A percentile compares a stretch with the other conserved stretches of the same genome.
Evolutionary conservation across 495 filamentous ascomycete species (phyloP).

Genomic region (Tuber melanosporum): DNA sequence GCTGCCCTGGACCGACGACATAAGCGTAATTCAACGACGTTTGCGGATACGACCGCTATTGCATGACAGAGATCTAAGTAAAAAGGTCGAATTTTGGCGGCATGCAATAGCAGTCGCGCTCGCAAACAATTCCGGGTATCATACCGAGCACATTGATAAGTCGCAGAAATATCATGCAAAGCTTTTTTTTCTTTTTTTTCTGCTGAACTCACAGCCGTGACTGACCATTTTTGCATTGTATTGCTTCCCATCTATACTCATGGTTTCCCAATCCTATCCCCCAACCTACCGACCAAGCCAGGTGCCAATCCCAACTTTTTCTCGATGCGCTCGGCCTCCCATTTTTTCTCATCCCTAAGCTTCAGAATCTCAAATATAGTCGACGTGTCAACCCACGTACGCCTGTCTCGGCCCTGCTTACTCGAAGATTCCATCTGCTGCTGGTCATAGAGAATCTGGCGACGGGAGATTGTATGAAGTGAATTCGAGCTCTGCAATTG

Average conservation of each 20-base stretch:
- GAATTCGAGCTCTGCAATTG: conserved; percentile 25
- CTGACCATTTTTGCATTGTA: neutral
- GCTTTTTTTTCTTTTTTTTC: neutral
- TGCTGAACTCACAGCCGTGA: neutral
- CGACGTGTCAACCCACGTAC: conserved; percentile 24
- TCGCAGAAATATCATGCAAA: neutral
- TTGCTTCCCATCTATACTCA: conserved; percentile 10
- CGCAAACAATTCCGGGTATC: neutral
- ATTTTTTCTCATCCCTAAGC: conserved; percentile 26
- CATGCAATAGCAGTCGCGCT: neutral
- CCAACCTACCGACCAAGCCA: conserved; percentile 27
- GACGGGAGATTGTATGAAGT: conserved; percentile 30
- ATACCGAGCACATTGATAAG: neutral
- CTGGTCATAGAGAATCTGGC: conserved; percentile 25
- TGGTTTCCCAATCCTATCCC: conserved; percentile 24
- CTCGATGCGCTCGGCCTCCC: conserved; percentile 24
- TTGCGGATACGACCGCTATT: neutral
- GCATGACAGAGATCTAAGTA: neutral
- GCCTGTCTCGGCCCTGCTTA: conserved; percentile 7
- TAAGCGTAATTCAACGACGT: neutral
- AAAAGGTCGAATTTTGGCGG: neutral
- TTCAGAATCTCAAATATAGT: conserved; percentile 31
- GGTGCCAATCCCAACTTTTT: conserved; percentile 25
- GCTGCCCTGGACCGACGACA: neutral
- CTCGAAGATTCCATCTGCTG: conserved; percentile 21